phyloP scores from a whole-genome alignment of 495 filamentous ascomycete species.

The Penicillium antarcticum region DNA sequence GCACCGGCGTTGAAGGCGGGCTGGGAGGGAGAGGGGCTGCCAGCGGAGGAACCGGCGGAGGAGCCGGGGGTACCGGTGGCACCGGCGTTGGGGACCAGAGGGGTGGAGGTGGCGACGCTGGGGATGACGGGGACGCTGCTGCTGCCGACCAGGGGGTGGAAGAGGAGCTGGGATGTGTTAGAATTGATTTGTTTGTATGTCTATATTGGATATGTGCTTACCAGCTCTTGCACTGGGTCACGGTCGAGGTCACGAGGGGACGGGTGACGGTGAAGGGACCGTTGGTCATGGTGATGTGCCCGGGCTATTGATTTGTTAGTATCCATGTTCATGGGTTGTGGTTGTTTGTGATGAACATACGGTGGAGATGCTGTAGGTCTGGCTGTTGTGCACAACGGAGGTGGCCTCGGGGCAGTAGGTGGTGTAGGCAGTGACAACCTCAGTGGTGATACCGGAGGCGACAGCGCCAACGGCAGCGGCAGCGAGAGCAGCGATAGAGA shows the following conservation, averaged over 20 bases:
- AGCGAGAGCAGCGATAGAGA: conserved; percentile 71
- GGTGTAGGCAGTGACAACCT: conserved; percentile 75
- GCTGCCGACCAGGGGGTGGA: conserved; percentile 14
- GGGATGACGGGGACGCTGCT: conserved; percentile 49
- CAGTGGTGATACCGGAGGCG: conserved; percentile 61
- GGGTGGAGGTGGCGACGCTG: conserved; percentile 7
- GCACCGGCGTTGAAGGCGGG: conserved; percentile 48
- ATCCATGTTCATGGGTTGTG: conserved; percentile 12
- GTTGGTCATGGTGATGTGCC: conserved; percentile 72
- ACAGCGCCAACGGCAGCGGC: conserved; percentile 57
- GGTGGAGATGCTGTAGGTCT: conserved; percentile 78
- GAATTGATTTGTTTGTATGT: not conserved
- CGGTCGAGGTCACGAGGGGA: conserved; percentile 60
- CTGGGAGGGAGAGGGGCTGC: conserved; percentile 47
- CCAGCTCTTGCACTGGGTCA: conserved; percentile 66
- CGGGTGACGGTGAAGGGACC: conserved; percentile 62
- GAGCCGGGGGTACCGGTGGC: conserved; percentile 32
- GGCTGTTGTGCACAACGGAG: conserved; percentile 60
- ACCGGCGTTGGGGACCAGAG: conserved; percentile 3
- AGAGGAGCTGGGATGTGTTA: conserved; percentile 18
- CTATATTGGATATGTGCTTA: conserved; percentile 25
- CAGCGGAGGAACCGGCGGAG: conserved; percentile 31
- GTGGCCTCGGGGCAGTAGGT: conserved; percentile 85
- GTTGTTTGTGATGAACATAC: conserved; percentile 33
- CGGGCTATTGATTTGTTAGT: conserved; percentile 46